Evolutionary conservation across 2,329 filamentous ascomycete species (phyloP).

Genomic region (Botrytis byssoidea): DNA sequence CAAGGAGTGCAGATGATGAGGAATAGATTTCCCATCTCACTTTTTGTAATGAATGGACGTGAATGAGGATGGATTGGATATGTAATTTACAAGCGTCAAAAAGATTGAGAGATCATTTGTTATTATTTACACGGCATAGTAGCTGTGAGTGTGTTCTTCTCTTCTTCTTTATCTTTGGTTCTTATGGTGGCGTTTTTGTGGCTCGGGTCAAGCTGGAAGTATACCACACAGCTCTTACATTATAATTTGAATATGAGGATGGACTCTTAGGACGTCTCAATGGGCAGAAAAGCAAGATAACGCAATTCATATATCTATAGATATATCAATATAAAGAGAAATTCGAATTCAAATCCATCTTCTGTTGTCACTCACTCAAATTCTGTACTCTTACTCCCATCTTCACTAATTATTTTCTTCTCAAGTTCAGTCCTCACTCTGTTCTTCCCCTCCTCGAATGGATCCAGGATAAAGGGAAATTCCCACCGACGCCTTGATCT

Average conservation of each 20-base stretch:
- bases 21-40: conserved; percentile 16
- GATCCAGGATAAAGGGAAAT: not conserved
- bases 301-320: not conserved
- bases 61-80: not conserved
- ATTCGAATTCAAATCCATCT: not conserved
- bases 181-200: not conserved
- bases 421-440: not conserved
- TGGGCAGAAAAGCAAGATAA: not conserved
- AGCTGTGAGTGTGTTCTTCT: not conserved
- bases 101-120: conserved; percentile 3
- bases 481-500: not conserved
- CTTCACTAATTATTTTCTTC: not conserved
- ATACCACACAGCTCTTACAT: not conserved
- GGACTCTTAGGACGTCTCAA: no score
- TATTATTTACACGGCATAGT: not conserved
- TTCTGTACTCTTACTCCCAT: not conserved
- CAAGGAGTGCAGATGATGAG: conserved; percentile 31
- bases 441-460: not conserved
- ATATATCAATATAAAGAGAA: not conserved
- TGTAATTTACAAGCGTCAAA: conserved; percentile 15
- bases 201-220: not conserved
- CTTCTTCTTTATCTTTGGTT: not conserved
- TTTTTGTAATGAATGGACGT: not conserved
- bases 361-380: not conserved
- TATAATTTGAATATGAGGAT: not conserved